Evolutionary conservation across 1,284 basidiomycete species (phyloP), one percentile per base, ranked within the genome.

Genomic region (Sparassis latifolia): DNA sequence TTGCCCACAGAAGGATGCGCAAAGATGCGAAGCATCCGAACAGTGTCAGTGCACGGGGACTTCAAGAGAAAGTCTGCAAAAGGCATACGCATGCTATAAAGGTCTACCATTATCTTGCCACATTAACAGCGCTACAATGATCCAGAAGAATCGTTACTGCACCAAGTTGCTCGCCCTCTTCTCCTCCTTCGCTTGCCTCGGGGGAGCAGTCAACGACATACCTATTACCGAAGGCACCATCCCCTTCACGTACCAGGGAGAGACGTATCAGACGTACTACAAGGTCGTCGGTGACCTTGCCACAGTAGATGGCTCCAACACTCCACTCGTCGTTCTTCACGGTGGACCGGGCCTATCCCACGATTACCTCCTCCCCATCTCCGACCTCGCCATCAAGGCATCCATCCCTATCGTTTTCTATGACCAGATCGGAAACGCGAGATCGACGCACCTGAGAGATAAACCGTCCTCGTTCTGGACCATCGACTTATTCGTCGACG

Each of bases 271-370:
- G 33, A 58, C 57, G 29, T 57, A 52, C 50, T 56, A 52, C 48
- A 55, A 53, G 45, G 33, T 56, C 20, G 52, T 54, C 37, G 52
- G 57, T 2, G 45, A 58, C 46, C 52, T 62, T 44, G 31, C 49
- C 7, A 50, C 20, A 20, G 20, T 20, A 20, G 20, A 56, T 3
- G 44, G 51, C 3, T 38, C 47, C 2, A 55, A 49, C 2, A 47
- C 46, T 27, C 68, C 69, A 20, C 62, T 71, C 44, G 55, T 73
- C 54, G 56, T 59, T 33, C 58, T 72, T 5, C 69, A 71, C 51
- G 70, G 70, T 38, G 72, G 72, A 1, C 64, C 62, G 1, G 66
- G 66, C 30, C 50, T 65, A 40, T 43, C 57, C 3, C 60, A 62
- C 55, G 51, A 64, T 50, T 65, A 62, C 56, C 54, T 69, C 12